Conservation (phyloP, 2,329 filamentous ascomycete genomes). For the Stachybotrys chartarum region DNA sequence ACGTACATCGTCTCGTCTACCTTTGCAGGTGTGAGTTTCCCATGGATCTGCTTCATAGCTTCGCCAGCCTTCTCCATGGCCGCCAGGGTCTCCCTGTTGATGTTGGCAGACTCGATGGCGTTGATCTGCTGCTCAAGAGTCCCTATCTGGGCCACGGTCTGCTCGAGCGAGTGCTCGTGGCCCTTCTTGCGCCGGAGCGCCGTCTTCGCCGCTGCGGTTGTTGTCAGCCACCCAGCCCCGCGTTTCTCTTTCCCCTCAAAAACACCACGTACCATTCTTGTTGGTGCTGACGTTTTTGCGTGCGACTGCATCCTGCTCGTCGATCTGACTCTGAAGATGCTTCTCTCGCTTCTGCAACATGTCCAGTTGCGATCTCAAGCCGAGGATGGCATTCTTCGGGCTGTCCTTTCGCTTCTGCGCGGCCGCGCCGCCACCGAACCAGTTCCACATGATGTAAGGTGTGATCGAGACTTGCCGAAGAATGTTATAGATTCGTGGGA, state of each 20-base stretch:
- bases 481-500: not conserved
- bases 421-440: conserved; percentile 74
- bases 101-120: conserved; percentile 94
- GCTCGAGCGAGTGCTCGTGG: conserved; percentile 84
- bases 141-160: conserved; percentile 82
- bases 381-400: conserved; percentile 93
- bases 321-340: conserved; percentile 85
- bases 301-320: conserved; percentile 82
- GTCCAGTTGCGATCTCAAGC: conserved; percentile 79
- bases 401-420: conserved; percentile 85
- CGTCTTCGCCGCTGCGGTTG: conserved; percentile 68
- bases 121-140: conserved; percentile 95
- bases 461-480: not conserved
- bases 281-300: conserved; percentile 80
- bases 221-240: conserved; percentile 14
- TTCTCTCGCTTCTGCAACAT: conserved; percentile 97
- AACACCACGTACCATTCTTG: conserved; percentile 67
- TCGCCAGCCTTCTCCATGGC: conserved; percentile 88
- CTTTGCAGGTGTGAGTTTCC: conserved; percentile 84
- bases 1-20: conserved; percentile 92
- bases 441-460: conserved; percentile 58
- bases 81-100: conserved; percentile 92
- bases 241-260: conserved; percentile 1
- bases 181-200: conserved; percentile 91
- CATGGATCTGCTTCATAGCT: conserved; percentile 92